Evolutionary conservation across 164 flowering plant species (phyloP).

Genomic region (Vitis amurensis): DNA sequence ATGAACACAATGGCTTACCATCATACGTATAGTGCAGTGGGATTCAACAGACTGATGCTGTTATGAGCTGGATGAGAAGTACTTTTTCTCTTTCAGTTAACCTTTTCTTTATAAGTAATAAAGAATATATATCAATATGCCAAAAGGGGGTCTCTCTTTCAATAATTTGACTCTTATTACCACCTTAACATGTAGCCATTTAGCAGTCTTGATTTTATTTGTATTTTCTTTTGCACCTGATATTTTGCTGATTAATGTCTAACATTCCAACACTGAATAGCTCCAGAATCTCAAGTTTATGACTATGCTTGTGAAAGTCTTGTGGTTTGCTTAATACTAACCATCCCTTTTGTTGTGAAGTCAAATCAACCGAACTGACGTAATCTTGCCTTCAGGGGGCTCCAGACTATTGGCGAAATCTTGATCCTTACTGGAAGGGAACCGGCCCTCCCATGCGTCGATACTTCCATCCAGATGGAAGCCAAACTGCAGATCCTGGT

Average conservation of each 20-base stretch:
- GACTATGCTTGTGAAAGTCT: not conserved
- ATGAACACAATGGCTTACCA: not conserved
- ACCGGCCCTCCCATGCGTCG: conserved; percentile 63
- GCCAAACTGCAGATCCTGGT: conserved; percentile 62
- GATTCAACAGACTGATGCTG: not conserved
- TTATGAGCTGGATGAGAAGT: not conserved
- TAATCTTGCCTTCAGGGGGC: conserved; percentile 42
- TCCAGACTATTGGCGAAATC: conserved; percentile 75
- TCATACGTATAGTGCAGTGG: not conserved
- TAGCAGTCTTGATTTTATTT: no score
- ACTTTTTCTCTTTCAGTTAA: no score
- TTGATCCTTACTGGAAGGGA: conserved; percentile 82
- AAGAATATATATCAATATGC: no score
- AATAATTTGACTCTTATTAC: no score
- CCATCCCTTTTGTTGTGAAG: not conserved
- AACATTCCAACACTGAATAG: no score
- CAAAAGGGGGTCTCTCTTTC: no score
- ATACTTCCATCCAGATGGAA: conserved; percentile 77
- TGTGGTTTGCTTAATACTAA: not conserved
- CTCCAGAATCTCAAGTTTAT: no score
- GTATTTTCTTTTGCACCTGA: no score
- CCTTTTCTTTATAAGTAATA: no score
- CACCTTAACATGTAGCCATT: no score
- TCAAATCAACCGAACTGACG: not conserved
- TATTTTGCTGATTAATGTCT: no score